Evolutionary conservation across 2,329 filamentous ascomycete species (phyloP), one percentile per base, ranked within the genome.

Genomic region (Alternaria consortialis): DNA sequence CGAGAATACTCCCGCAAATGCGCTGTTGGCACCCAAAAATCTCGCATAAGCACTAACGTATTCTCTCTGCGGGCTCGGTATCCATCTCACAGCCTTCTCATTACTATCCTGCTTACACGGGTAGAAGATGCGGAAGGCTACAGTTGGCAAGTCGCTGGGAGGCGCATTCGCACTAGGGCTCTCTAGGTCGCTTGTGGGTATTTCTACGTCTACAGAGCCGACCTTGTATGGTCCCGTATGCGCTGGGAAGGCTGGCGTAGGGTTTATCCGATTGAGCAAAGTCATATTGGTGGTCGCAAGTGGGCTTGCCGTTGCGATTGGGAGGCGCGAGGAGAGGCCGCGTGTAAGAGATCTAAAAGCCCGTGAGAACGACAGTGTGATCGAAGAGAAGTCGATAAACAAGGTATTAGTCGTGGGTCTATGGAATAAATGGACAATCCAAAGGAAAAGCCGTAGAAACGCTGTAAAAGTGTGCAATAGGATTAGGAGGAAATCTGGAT

Each of bases 111-210:
- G 62, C 32, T 64, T 68, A 29, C 70, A 73, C 1, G 93, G 93
- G 75, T 96, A 96, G 80, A 92, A 97, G 59, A 96, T 84, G 64
- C 93, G 87, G 77, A 92, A 95, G 58, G 91, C 89, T 27, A 96
- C 84, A 1, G 93, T 97, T 20, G 88, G 82, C 46, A 94, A 20
- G 25, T 73, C 88, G 1, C 65, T 53, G 56, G 80, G 78, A 5
- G 87, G 84, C 51, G 85, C 83, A 23, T 85, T 82, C 0, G 88
- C 86, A 29, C 84, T 82, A 1, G 79, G 75, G 2, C 76, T 77
- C 32, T 79, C 71, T 15, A 87, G 76, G 37, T 85, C 81, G 13
- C 80, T 74, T 9, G 90, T 83, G 43, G 92, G 91, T 15, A 96
- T 87, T 80, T 97, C 93, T 66, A 94, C 84, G 71, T 96, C 92